Evolutionary conservation across 2,329 filamentous ascomycete species (phyloP).

Genomic region (Aspergillus phoenicis): DNA sequence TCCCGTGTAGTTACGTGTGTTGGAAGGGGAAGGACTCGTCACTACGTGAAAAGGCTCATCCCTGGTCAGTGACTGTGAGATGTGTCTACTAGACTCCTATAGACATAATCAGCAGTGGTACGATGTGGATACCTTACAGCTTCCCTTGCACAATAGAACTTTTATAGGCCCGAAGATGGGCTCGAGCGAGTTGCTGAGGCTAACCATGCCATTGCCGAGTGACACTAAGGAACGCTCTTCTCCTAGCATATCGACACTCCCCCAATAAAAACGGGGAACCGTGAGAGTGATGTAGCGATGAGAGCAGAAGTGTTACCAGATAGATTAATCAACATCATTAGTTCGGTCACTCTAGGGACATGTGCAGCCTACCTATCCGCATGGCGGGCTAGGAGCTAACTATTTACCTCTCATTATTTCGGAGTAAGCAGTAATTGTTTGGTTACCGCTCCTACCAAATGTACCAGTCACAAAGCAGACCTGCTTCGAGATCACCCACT

Average conservation of each 20-base stretch:
- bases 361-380: neutral
- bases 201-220: slow-evolving; percentile 9
- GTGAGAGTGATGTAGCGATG: neutral
- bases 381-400: neutral
- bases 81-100: neutral
- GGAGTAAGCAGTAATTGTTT: neutral
- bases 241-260: slow-evolving; percentile 1
- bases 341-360: neutral
- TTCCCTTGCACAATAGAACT: slow-evolving; percentile 11
- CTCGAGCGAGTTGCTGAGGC: slow-evolving; percentile 1
- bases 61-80: neutral
- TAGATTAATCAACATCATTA: slow-evolving; percentile 4
- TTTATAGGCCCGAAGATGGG: slow-evolving; percentile 8
- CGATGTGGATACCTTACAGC: slow-evolving; percentile 12
- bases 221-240: slow-evolving; percentile 11
- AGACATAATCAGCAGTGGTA: slow-evolving; percentile 3
- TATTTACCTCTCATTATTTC: slow-evolving; percentile 1
- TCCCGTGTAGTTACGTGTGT: neutral
- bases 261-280: slow-evolving; percentile 9
- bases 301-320: neutral
- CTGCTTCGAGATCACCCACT: slow-evolving; percentile 1
- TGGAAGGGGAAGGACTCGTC: neutral
- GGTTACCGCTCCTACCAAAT: slow-evolving; percentile 3
- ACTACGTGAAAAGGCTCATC: neutral
- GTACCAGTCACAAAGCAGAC: slow-evolving; percentile 11